phyloP scores from a whole-genome alignment of 1,139 yeast genomes.

The Ashbya aceris region DNA sequence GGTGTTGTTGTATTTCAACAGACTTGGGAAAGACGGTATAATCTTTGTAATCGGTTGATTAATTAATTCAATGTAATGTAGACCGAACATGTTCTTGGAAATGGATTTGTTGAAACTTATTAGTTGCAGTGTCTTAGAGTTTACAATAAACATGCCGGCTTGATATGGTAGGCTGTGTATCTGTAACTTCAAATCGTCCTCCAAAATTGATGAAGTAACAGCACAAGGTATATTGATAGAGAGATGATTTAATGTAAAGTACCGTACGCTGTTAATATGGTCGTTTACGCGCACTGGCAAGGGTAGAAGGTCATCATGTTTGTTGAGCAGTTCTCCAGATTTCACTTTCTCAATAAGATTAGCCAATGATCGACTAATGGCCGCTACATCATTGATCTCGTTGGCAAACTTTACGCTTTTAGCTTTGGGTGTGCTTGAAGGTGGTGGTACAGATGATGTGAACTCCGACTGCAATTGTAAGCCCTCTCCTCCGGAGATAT shows the following conservation, averaged over 20 bases:
- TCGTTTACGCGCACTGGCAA: conserved; percentile 34
- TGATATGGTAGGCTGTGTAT: conserved; percentile 76
- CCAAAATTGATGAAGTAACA: conserved; percentile 49
- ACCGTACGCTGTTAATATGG: conserved; percentile 46
- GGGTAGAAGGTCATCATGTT: conserved; percentile 31
- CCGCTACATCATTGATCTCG: conserved; percentile 19
- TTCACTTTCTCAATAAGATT: conserved; percentile 22
- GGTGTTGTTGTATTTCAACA: conserved; percentile 42
- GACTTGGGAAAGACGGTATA: conserved; percentile 55
- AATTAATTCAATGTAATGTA: conserved; percentile 39
- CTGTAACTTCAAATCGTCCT: conserved; percentile 39
- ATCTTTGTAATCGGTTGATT: conserved; percentile 46
- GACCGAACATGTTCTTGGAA: conserved; percentile 70
- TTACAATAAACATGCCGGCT: conserved; percentile 74
- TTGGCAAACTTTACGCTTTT: conserved; percentile 29
- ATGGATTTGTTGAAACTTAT: conserved; percentile 62
- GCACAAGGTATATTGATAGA: conserved; percentile 56
- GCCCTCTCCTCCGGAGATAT: conserved; percentile 18
- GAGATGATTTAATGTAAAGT: conserved; percentile 48
- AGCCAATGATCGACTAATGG: conserved; percentile 26
- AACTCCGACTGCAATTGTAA: conserved; percentile 10
- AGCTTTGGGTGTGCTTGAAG: conserved; percentile 11
- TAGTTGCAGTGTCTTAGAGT: conserved; percentile 18
- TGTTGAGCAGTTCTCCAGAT: conserved; percentile 25
- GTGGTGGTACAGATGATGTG: background rate